These are phyloP conservation scores for Porodaedalea pini DNA, from an alignment of 1,284 basidiomycete genomes.

Conservation along the genomic window DNA sequence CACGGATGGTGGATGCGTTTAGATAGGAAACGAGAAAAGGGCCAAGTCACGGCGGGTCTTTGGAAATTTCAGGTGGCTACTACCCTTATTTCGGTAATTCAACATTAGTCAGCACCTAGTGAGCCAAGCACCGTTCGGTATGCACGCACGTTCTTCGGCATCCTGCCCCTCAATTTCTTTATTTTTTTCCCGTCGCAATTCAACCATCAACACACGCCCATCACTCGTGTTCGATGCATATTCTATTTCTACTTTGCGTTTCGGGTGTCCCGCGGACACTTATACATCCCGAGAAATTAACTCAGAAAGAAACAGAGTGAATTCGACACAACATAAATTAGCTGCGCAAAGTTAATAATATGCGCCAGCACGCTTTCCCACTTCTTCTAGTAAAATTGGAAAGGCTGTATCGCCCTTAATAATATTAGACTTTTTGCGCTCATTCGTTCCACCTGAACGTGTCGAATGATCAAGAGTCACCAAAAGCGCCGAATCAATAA, in stretches of 20 bases:
- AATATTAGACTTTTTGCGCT: slow-evolving; percentile 6
- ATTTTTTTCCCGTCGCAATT: neutral
- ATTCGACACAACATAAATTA: no score
- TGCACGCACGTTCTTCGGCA: slow-evolving; percentile 39
- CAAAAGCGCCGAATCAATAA: slow-evolving; percentile 10
- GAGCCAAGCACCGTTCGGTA: slow-evolving; percentile 21
- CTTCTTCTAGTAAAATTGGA: no score
- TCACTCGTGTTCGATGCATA: neutral
- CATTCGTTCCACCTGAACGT: slow-evolving; percentile 78
- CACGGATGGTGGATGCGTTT: slow-evolving; percentile 6
- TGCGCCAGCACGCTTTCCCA: no score
- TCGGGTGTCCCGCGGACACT: neutral
- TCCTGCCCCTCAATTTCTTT: neutral
- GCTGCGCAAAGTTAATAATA: no score
- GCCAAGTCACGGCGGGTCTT: slow-evolving; percentile 11
- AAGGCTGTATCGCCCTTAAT: no score
- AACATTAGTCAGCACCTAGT: neutral
- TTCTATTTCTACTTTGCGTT: neutral
- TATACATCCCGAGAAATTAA: no score
- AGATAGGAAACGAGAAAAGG: slow-evolving; percentile 15
- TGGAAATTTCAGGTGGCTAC: slow-evolving; percentile 6
- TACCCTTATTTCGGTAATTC: slow-evolving; percentile 4
- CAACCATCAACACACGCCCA: slow-evolving; percentile 3
- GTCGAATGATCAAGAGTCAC: slow-evolving; percentile 21
- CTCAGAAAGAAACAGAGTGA: neutral